Evolutionary conservation across 2,329 filamentous ascomycete genomes (phyloP), one percentile per base, ranked within the genome.

Genomic region (Colletotrichum tanaceti): DNA sequence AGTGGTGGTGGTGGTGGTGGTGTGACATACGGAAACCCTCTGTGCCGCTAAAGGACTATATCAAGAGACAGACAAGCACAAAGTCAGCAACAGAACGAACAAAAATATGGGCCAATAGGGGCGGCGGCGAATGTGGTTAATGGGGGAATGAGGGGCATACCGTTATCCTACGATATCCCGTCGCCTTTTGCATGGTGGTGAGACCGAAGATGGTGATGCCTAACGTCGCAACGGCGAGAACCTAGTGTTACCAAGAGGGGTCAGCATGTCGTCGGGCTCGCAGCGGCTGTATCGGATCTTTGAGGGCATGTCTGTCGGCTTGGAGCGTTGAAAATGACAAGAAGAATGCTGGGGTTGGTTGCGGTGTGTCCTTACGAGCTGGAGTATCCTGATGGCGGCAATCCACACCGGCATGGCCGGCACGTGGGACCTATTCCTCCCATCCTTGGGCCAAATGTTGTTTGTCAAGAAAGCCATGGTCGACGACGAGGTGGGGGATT

Each of bases 21-120:
- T 65, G 49, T 35, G 35, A 71, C 70, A n/a, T 69, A 71, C 70
- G 70, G 53, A 71, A 71, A 53, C 70, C 70, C 47, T 71, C 70
- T 44, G 55, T 60, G 11, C 70, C 70, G 20, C 70, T 71, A 32
- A 70, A 71, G 54, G 65, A 65, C 70, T 71, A 61, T 41, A 4
- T 57, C 38, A 20, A 24, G 20, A 22, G 22, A 65, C 28, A 6
- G 20, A 35, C 28, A 58, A 59, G 28, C 28, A 28, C 28, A 16
- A 24, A 24, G 55, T 71, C 60, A 71, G 67, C 39, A 22, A 60
- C 22, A 24, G 16, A 39, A 16, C 28, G 10, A 18, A 9, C 28
- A 4, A 28, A 28, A 28, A 28, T n/a, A n/a, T n/a, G n/a, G 7
- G 28, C 28, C 28, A 28, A 28, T 6, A 28, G 6, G 28, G 28